Base-by-base conservation (phyloP, 1,139 yeast species). In the Taiozyma sp. region DNA sequence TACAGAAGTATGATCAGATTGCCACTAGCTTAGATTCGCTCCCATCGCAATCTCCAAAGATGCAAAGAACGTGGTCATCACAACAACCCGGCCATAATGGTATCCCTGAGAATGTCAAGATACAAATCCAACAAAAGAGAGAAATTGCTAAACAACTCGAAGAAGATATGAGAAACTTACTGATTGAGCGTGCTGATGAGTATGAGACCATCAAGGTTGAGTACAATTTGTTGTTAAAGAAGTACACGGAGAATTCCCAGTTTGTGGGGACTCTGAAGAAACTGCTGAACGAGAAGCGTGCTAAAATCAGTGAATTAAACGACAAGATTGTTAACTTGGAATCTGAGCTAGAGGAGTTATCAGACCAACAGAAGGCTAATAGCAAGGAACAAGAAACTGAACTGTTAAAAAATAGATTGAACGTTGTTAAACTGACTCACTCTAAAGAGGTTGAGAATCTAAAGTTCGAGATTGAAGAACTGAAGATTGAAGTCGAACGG, bases 241-340 rank as follows among this genome's bases (percentile, higher is more conserved):
- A 53, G 27, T 50, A 51, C 9, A 45, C 52, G 16, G 59, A 61
- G 12, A 54, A 50, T 36, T 12, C 49, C 2, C 47, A 45, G 10
- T 38, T 48, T 16, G 41, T 47, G 12, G 42, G 50, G n/a, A 53
- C 54, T 34, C 36, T 55, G 47, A 56, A 51, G 46, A 52, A 51
- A 41, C 40, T 51, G 30, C 39, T 62, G n/a, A 43, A 45, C 14
- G 61, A 59, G n/a, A 57, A 57, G 51, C 54, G 58, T 46, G 38
- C 49, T 2, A 65, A 66, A 49, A 63, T 70, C 4, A 71, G 70
- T 43, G 72, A 72, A 4, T 62, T 74, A 22, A 71, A 70, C 47
- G 72, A 71, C 50, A 73, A 52, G 30, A 52, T 62, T 3, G 14
- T 53, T n/a, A 57, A 53, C 19, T 44, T 61, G 36, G 59, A 60